These are phyloP conservation scores for Diddensiella santjacobensis DNA, from an alignment of 805 yeast genomes.

Conservation along the genomic window DNA sequence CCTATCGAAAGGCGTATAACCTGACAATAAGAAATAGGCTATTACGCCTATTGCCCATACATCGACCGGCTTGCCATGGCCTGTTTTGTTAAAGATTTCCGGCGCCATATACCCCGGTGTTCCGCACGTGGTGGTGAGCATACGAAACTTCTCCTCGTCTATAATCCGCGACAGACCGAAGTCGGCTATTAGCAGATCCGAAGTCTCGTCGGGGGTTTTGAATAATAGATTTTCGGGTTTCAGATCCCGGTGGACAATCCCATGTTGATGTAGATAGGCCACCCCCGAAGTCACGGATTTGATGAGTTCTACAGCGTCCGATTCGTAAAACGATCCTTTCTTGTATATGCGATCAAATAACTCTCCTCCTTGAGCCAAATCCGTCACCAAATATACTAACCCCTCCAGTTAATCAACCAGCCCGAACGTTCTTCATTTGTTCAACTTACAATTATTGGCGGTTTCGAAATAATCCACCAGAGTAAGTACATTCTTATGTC, in stretches of 20 bases:
- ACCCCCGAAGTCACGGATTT: slow-evolving; percentile 52
- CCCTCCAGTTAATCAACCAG: neutral
- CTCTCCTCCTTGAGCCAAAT: slow-evolving; percentile 66
- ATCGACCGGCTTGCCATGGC: slow-evolving; percentile 61
- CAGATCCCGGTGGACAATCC: slow-evolving; percentile 65
- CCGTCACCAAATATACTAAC: slow-evolving; percentile 50
- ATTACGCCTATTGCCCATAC: slow-evolving; percentile 77
- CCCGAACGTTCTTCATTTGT: neutral
- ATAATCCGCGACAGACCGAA: slow-evolving; percentile 61
- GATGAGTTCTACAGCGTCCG: slow-evolving; percentile 49
- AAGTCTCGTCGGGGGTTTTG: slow-evolving; percentile 36
- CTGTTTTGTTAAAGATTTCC: slow-evolving; percentile 50
- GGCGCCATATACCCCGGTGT: slow-evolving; percentile 77
- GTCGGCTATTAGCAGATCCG: slow-evolving; percentile 50
- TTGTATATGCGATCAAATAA: slow-evolving; percentile 55
- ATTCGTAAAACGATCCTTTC: slow-evolving; percentile 44
- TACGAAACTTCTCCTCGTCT: slow-evolving; percentile 36
- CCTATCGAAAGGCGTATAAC: slow-evolving; percentile 76
- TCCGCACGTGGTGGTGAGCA: slow-evolving; percentile 53
- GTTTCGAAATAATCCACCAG: slow-evolving; percentile 71
- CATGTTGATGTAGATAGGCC: slow-evolving; percentile 52
- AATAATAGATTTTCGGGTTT: slow-evolving; percentile 70
- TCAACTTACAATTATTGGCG: slow-evolving; percentile 35
- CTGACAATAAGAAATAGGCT: slow-evolving; percentile 65
- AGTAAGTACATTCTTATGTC: slow-evolving; percentile 54